These are phyloP conservation scores for Phytophthora multivora DNA, from an alignment of 352 stramenopile genomes.

Conservation along the genomic window DNA sequence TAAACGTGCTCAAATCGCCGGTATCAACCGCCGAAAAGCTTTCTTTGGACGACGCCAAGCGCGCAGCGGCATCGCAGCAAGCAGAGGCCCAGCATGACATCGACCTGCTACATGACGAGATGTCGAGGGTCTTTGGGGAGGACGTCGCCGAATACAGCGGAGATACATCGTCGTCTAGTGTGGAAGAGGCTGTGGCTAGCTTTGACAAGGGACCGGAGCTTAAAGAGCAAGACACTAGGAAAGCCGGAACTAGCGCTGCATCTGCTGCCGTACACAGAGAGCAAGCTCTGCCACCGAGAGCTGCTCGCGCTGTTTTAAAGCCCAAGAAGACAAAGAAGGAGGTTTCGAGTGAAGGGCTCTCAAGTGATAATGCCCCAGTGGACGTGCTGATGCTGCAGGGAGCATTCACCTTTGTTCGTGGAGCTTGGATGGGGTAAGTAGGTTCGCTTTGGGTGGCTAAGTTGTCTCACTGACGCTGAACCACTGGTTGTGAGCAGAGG, in stretches of 20 bases:
- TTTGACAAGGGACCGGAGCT: background rate
- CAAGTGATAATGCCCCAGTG: background rate
- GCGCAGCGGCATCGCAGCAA: conserved; percentile 24
- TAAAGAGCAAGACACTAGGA: background rate
- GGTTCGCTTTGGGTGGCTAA: background rate
- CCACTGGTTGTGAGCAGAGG: conserved; percentile 10
- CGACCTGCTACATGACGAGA: conserved; percentile 50
- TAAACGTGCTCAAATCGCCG: conserved; percentile 29
- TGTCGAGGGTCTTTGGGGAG: conserved; percentile 55
- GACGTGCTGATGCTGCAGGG: conserved; percentile 30
- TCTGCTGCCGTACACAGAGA: background rate
- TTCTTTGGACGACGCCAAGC: conserved; percentile 19
- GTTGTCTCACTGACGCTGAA: too few species aligned
- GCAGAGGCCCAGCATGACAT: conserved; percentile 37
- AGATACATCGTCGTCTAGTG: conserved; percentile 10
- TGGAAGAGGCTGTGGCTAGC: conserved; percentile 1
- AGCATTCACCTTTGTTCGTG: conserved; percentile 39
- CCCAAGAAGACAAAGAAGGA: conserved; percentile 8
- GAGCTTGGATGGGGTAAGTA: conserved; percentile 31
- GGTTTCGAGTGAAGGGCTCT: background rate
- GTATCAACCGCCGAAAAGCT: conserved; percentile 12
- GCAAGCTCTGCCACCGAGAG: background rate
- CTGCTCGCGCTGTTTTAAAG: background rate
- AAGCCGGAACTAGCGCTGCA: background rate
- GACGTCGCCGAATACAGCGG: conserved; percentile 42